Conservation (phyloP, 2,329 filamentous ascomycete species). For the Fusarium oxysporum region DNA sequence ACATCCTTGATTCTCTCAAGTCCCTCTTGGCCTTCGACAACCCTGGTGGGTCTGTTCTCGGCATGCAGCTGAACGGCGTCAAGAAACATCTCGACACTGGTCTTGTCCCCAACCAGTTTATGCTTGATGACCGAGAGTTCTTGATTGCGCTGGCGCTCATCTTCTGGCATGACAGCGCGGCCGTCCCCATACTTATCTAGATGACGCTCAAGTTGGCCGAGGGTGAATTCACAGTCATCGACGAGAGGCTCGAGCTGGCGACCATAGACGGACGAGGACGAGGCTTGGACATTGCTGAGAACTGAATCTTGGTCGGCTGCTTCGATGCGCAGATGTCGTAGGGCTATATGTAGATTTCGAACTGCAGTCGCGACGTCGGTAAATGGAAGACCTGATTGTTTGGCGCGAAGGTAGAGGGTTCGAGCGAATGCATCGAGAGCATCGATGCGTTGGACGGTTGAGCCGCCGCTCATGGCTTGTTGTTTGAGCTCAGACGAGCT, state of each 20-base stretch:
- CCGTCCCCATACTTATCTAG: slow-evolving; percentile 60
- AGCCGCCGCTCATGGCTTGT: slow-evolving; percentile 49
- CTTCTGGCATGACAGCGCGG: slow-evolving; percentile 36
- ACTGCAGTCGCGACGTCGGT: slow-evolving; percentile 62
- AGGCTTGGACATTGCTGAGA: slow-evolving; percentile 57
- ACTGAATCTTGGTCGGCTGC: slow-evolving; percentile 67
- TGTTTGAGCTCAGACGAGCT: slow-evolving; percentile 29
- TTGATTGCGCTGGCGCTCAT: slow-evolving; percentile 51
- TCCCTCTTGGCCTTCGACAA: slow-evolving; percentile 53
- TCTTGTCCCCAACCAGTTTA: slow-evolving; percentile 64
- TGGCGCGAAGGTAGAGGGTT: slow-evolving; percentile 65
- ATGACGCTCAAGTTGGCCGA: slow-evolving; percentile 66
- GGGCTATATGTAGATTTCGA: slow-evolving; percentile 64
- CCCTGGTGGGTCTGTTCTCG: slow-evolving; percentile 51
- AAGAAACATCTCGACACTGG: slow-evolving; percentile 66
- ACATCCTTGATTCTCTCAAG: slow-evolving; percentile 70
- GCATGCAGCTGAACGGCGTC: slow-evolving; percentile 67
- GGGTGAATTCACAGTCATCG: slow-evolving; percentile 65
- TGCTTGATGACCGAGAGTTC: slow-evolving; percentile 56
- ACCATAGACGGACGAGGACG: slow-evolving; percentile 56
- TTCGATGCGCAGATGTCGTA: slow-evolving; percentile 69
- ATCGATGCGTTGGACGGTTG: slow-evolving; percentile 61
- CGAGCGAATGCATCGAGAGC: slow-evolving; percentile 66
- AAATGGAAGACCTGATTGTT: slow-evolving; percentile 59
- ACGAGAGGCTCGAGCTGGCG: slow-evolving; percentile 64